Conservation (phyloP, 2,329 filamentous ascomycete species). For the Stenocarpella maydis region DNA sequence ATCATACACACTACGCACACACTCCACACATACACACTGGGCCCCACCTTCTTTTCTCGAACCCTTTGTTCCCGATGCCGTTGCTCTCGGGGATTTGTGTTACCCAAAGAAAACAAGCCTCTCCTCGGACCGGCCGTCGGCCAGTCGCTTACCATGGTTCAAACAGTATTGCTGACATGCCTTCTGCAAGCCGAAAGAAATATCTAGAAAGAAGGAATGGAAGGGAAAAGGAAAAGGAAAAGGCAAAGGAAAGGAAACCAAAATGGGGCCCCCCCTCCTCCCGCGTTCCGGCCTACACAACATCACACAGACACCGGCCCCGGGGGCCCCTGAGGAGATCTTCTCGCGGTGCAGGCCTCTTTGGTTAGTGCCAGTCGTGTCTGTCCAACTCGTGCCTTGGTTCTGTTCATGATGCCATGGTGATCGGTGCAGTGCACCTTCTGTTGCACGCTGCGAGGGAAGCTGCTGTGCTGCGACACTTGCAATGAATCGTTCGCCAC, state of each 20-base stretch:
- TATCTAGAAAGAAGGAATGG: not conserved
- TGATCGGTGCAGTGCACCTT: not conserved
- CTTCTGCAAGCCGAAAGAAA: conserved; percentile 32
- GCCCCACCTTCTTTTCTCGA: conserved; percentile 1
- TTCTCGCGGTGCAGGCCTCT: conserved; percentile 13
- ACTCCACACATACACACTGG: too few relatives aligned
- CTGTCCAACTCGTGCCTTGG: not conserved
- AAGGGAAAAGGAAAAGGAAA: not conserved
- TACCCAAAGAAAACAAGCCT: conserved; percentile 21
- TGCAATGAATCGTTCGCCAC: conserved; percentile 23
- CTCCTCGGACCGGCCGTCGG: conserved; percentile 18
- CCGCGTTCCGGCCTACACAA: conserved; percentile 8
- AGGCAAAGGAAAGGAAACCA: too few relatives aligned
- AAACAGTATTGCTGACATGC: conserved; percentile 19
- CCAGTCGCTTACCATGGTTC: conserved; percentile 20
- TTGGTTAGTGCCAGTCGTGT: not conserved
- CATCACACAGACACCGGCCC: conserved; percentile 15
- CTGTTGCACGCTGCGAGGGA: not conserved
- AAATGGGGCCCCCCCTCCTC: too few relatives aligned
- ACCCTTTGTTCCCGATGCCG: conserved; percentile 25
- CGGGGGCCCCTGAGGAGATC: too few relatives aligned
- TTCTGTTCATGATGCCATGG: not conserved
- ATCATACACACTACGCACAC: not conserved
- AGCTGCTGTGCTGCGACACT: conserved; percentile 19
- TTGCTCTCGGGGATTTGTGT: conserved; percentile 18